phyloP scores from a whole-genome alignment of 495 filamentous ascomycete species.

The Penicillium coffeae region DNA sequence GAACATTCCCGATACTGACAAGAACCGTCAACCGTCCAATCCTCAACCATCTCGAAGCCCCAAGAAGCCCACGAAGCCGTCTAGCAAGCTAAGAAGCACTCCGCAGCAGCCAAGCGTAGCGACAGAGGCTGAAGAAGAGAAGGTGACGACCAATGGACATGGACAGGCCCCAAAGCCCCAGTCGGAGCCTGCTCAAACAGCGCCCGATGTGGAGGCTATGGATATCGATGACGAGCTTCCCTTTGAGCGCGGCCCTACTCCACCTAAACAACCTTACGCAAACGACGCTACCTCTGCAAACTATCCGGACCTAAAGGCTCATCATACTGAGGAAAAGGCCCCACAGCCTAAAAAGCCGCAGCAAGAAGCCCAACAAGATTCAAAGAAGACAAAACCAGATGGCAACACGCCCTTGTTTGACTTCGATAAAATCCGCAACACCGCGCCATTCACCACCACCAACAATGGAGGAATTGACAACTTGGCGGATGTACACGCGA shows the following conservation, averaged over 20 bases:
- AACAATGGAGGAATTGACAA: slow-evolving; percentile 55
- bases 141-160: slow-evolving; percentile 25
- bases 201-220: slow-evolving; percentile 41
- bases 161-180: slow-evolving; percentile 1
- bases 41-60: slow-evolving; percentile 34
- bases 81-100: slow-evolving; percentile 21
- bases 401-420: slow-evolving; percentile 38
- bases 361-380: slow-evolving; percentile 34
- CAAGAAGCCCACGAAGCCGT: slow-evolving; percentile 29
- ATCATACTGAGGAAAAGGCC: slow-evolving; percentile 10
- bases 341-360: slow-evolving; percentile 18
- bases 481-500: slow-evolving; percentile 61
- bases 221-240: slow-evolving; percentile 45
- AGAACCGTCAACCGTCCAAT: slow-evolving; percentile 23
- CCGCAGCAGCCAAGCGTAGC: slow-evolving; percentile 37
- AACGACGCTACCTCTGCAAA: slow-evolving; percentile 4
- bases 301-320: slow-evolving; percentile 18
- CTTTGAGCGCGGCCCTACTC: neutral
- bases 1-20: slow-evolving; percentile 37
- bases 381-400: slow-evolving; percentile 37
- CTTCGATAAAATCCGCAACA: slow-evolving; percentile 61
- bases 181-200: neutral
- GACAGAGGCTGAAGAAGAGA: slow-evolving; percentile 42
- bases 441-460: slow-evolving; percentile 59
- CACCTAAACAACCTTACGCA: neutral